phyloP scores from a whole-genome alignment of 495 filamentous ascomycete species.

The Hypoxylon crocopeplum region DNA sequence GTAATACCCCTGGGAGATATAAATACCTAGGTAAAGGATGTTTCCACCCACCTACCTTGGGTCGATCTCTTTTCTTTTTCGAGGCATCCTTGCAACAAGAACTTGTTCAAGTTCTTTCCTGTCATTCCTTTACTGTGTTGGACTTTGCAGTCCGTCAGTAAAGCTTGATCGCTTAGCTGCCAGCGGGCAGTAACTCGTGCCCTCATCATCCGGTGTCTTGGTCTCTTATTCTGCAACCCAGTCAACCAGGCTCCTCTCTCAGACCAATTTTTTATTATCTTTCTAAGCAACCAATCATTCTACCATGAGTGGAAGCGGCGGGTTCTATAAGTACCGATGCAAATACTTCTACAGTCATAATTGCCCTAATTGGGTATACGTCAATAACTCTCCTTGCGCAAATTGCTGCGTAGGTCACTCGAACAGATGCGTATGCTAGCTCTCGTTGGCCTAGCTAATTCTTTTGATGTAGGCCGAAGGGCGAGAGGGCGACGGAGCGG shows the following conservation, averaged over 20 bases:
- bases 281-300: not conserved
- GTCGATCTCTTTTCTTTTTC: conserved; percentile 21
- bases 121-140: conserved; percentile 12
- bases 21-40: conserved; percentile 36
- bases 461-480: conserved; percentile 50
- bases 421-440: not conserved
- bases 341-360: conserved; percentile 65
- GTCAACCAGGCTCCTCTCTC: conserved; percentile 3
- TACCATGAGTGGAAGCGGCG: conserved; percentile 63
- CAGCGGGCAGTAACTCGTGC: conserved; percentile 27
- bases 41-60: conserved; percentile 21
- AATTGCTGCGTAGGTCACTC: conserved; percentile 59
- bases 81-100: conserved; percentile 26
- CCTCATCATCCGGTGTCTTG: not conserved
- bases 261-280: conserved; percentile 9
- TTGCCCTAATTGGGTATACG: conserved; percentile 67
- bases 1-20: conserved; percentile 4
- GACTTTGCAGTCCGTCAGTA: conserved; percentile 30
- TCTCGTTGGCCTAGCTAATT: conserved; percentile 13
- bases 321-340: conserved; percentile 68
- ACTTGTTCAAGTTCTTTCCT: conserved; percentile 12
- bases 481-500: conserved; percentile 49
- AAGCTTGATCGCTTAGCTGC: conserved; percentile 30
- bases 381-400: conserved; percentile 64
- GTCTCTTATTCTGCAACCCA: not conserved